Evolutionary conservation across 805 yeast species (phyloP), one percentile per base, ranked within the genome.

Genomic region (Starmerella davenportii): DNA sequence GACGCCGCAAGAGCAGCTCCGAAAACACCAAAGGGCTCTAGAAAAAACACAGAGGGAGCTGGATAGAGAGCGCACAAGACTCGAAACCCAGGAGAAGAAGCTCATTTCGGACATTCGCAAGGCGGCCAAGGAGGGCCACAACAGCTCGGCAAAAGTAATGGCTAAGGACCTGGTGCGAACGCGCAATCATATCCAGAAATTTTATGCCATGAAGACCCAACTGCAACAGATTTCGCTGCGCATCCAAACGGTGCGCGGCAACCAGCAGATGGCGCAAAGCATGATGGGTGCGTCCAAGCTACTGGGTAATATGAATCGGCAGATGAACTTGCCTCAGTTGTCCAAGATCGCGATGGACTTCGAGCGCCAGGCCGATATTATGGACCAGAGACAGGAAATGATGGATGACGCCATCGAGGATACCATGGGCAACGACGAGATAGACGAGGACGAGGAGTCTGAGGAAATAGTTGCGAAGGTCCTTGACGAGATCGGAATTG

Each of bases 321-420:
- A 73, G 41, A 79, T 90, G 92, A 90, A 92, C 53, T 60, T 90
- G 45, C 95, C 94, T 1, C 92, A 80, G 49, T 62, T 90, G 43
- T 77, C 81, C 41, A 70, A 77, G 44, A 90, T 90, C 17, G 82
- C 95, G 2, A 85, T 81, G 79, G 96, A 90, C 51, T 90, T 90
- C 58, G 93, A 90, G 52, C 74, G 72, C 51, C 93, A 87, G 53
- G 81, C 79, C 58, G 98, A 92, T 55, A 63, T 92, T 50, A 90
- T 90, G 96, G 95, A 87, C 58, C 98, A 90, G 61, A 76, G 93
- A 53, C 96, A 92, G 58, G 99, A 92, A 57, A 81, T 92, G 72
- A 90, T 90, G 79, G 98, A 90, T 55, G 98, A 90, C 55, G 92
- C 95, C 16, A 77, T 90, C 51, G 99, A 90, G 55, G 95, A 87